These are phyloP conservation scores for Flaveria floridana DNA, from an alignment of 140 eudicot species.

Conservation along the genomic window DNA sequence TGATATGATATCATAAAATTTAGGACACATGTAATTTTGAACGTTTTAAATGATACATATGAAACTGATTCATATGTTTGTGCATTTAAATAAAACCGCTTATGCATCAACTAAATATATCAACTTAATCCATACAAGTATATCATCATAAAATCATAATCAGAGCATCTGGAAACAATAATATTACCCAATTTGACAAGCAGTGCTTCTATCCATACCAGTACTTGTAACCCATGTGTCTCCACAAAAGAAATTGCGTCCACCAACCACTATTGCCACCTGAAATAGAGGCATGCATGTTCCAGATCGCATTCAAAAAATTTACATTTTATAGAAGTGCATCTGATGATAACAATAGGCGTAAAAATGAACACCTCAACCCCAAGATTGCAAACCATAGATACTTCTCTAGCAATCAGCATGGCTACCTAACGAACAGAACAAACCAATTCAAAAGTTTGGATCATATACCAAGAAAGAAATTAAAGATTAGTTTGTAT, in stretches of 20 bases:
- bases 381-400: slow-evolving; percentile 78
- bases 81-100: neutral
- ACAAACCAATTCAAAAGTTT: slow-evolving; percentile 15
- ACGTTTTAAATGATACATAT: neutral
- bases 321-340: neutral
- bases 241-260: slow-evolving; percentile 97
- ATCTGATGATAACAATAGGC: neutral
- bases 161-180: slow-evolving; percentile 10
- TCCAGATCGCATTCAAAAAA: slow-evolving; percentile 20
- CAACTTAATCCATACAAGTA: neutral
- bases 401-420: slow-evolving; percentile 92
- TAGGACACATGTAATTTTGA: neutral
- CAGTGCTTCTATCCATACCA: slow-evolving; percentile 89
- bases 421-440: slow-evolving; percentile 63
- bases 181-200: slow-evolving; percentile 92
- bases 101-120: neutral
- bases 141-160: slow-evolving; percentile 5
- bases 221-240: slow-evolving; percentile 82
- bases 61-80: neutral
- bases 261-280: slow-evolving; percentile 99
- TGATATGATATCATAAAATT: neutral
- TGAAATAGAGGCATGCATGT: slow-evolving; percentile 30
- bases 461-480: neutral
- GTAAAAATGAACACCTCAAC: slow-evolving; percentile 56
- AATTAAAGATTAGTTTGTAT: neutral